A percentile compares a stretch with the other conserved stretches of the same genome.
Evolutionary conservation across 208 protist genomes (phyloP).

Genomic region (Trypanosoma cruzi): DNA sequence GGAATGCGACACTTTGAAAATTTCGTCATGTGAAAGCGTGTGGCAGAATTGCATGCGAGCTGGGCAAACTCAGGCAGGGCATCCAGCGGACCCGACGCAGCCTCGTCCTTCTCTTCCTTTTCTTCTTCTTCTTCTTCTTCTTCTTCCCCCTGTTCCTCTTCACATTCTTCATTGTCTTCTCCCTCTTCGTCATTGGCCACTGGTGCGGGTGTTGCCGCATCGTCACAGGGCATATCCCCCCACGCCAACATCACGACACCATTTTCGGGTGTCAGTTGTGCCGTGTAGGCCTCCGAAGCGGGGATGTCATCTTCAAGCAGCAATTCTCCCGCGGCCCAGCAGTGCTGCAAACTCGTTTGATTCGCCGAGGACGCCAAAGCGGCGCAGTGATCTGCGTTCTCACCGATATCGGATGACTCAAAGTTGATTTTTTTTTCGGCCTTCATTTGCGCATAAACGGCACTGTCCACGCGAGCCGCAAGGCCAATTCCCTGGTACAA

Average conservation of each 20-base stretch:
- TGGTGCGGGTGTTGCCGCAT: neutral
- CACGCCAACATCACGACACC: slow-evolving; percentile 49
- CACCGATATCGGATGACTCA: slow-evolving; percentile 46
- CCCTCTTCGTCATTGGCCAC: neutral
- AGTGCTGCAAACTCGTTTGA: slow-evolving; percentile 46
- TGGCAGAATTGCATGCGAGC: slow-evolving; percentile 27
- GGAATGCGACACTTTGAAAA: slow-evolving; percentile 38
- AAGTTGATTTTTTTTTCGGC: slow-evolving; percentile 55
- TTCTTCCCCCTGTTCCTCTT: slow-evolving; percentile 3
- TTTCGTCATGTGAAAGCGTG: slow-evolving; percentile 39
- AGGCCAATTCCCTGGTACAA: slow-evolving; percentile 72
- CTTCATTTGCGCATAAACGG: slow-evolving; percentile 66
- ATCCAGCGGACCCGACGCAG: slow-evolving; percentile 37
- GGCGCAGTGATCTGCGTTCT: slow-evolving; percentile 43
- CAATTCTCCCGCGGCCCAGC: slow-evolving; percentile 41
- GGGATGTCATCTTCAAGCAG: slow-evolving; percentile 61
- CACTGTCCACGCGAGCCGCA: slow-evolving; percentile 46
- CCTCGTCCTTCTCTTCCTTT: slow-evolving; percentile 6
- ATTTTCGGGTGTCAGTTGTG: slow-evolving; percentile 62
- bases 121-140: slow-evolving; percentile 11
- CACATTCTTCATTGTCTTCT: slow-evolving; percentile 6
- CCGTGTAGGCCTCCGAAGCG: slow-evolving; percentile 38
- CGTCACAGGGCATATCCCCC: slow-evolving; percentile 51
- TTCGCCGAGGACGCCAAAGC: slow-evolving; percentile 45
- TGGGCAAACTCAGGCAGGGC: slow-evolving; percentile 60